These are phyloP conservation scores for Yarrowia sp. DNA, from an alignment of 805 yeast genomes.

Conservation along the genomic window DNA sequence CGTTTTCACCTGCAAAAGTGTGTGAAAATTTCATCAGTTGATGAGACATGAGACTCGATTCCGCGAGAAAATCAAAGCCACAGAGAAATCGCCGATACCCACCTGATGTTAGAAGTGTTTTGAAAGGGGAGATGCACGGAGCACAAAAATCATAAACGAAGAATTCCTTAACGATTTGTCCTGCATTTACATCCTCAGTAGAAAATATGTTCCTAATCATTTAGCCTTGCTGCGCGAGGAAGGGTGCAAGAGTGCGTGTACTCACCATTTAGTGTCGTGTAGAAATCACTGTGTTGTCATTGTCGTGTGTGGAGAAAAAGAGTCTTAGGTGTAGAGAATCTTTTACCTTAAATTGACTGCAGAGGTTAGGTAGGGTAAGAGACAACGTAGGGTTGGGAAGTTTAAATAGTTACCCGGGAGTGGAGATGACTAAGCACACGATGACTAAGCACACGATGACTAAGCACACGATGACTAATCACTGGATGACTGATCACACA, in stretches of 20 bases:
- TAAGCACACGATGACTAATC: no score
- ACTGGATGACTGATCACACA: no score
- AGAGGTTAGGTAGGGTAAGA: not conserved
- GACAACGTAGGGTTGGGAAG: conserved; percentile 3
- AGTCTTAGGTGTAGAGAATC: not conserved
- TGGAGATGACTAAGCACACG: not conserved
- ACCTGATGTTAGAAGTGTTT: conserved; percentile 40
- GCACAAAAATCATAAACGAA: conserved; percentile 68
- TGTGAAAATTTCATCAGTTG: conserved; percentile 47
- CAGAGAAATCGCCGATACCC: not conserved
- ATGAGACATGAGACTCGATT: not conserved
- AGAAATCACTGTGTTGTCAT: conserved; percentile 14
- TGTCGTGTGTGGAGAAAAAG: conserved; percentile 4
- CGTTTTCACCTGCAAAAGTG: conserved; percentile 53
- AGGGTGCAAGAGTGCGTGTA: not conserved
- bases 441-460: no score
- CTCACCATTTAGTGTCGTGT: conserved; percentile 34
- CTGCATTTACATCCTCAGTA: conserved; percentile 82
- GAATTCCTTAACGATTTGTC: conserved; percentile 73
- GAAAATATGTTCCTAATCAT: conserved; percentile 34
- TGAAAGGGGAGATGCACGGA: not conserved
- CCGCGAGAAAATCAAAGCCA: not conserved
- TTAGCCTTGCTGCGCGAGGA: conserved; percentile 31
- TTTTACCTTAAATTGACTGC: conserved; percentile 13
- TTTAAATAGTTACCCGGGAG: conserved; percentile 8